Conservation (phyloP, 805 yeast species). For the Hanseniaspora mollemarum region DNA sequence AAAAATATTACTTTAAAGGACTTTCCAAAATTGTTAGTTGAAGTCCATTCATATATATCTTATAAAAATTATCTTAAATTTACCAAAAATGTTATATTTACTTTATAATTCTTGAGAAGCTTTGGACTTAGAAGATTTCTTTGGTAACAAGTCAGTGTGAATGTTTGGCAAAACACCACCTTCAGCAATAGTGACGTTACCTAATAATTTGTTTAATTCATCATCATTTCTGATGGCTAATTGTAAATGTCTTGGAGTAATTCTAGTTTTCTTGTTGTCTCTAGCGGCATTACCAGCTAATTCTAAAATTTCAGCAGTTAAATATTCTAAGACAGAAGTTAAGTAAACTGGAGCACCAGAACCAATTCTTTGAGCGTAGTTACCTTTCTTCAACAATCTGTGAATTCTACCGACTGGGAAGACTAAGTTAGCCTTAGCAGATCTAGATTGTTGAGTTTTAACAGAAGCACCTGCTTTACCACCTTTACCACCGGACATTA, state of each 20-base stretch:
- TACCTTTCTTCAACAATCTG: conserved; percentile 90
- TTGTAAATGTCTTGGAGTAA: conserved; percentile 96
- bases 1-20: conserved; percentile 10
- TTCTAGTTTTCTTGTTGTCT: conserved; percentile 98
- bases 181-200: conserved; percentile 92
- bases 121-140: conserved; percentile 53
- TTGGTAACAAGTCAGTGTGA: conserved; percentile 82
- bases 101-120: conserved; percentile 56
- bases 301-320: conserved; percentile 96
- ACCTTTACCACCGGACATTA: conserved; percentile 62
- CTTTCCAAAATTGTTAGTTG: background rate
- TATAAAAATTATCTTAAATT: background rate
- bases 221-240: conserved; percentile 98
- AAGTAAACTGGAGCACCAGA: conserved; percentile 98
- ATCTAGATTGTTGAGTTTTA: conserved; percentile 95
- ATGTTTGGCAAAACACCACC: conserved; percentile 99
- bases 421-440: conserved; percentile 95
- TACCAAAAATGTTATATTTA: conserved; percentile 1
- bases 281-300: conserved; percentile 98
- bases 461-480: conserved; percentile 92
- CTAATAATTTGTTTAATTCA: conserved; percentile 87
- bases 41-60: conserved; percentile 7
- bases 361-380: conserved; percentile 97
- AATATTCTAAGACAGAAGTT: conserved; percentile 92
- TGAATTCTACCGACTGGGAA: conserved; percentile 99